A percentile compares a stretch with the other conserved stretches of the same genome.
Conservation (phyloP, 768 basidiomycete species). For the Fomitopsis pulvina region DNA sequence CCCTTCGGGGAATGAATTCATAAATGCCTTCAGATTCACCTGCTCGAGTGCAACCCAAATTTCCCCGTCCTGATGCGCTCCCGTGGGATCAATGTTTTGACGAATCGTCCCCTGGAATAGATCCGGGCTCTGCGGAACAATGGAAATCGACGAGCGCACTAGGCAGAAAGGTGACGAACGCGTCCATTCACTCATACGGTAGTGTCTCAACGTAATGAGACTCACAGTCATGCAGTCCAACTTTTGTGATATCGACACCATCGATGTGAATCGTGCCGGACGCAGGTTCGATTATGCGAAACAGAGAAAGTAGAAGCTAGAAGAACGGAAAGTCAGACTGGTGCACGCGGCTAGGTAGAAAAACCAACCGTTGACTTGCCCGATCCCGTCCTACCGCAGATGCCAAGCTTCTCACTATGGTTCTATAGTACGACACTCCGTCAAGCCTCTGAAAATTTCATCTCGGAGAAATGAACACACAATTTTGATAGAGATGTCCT, state of each 20-base stretch:
- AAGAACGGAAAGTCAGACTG: too few species aligned
- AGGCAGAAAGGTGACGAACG: slow-evolving; percentile 1
- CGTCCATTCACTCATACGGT: neutral
- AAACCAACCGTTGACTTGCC: slow-evolving; percentile 79
- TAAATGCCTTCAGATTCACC: slow-evolving; percentile 55
- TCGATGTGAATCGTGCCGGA: slow-evolving; percentile 68
- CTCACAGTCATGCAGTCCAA: slow-evolving; percentile 70
- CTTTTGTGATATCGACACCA: slow-evolving; percentile 65
- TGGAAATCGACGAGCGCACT: slow-evolving; percentile 77
- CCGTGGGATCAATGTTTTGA: slow-evolving; percentile 87
- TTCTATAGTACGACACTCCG: slow-evolving; percentile 34
- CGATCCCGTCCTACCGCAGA: slow-evolving; percentile 78
- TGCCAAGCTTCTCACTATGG: slow-evolving; percentile 83
- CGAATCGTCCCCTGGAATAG: slow-evolving; percentile 37
- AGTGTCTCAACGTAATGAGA: too few species aligned
- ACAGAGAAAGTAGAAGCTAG: slow-evolving; percentile 62
- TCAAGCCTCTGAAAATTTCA: slow-evolving; percentile 2
- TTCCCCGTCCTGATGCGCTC: slow-evolving; percentile 63
- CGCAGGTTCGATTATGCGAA: slow-evolving; percentile 70
- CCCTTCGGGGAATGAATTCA: slow-evolving; percentile 56
- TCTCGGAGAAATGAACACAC: slow-evolving; percentile 30
- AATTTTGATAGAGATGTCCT: slow-evolving; percentile 63
- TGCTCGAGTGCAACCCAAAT: slow-evolving; percentile 87
- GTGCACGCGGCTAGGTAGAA: too few species aligned
- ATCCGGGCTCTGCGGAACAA: slow-evolving; percentile 78